phyloP scores from a whole-genome alignment of 352 stramenopile genomes.

The Globisporangium radiosum region DNA sequence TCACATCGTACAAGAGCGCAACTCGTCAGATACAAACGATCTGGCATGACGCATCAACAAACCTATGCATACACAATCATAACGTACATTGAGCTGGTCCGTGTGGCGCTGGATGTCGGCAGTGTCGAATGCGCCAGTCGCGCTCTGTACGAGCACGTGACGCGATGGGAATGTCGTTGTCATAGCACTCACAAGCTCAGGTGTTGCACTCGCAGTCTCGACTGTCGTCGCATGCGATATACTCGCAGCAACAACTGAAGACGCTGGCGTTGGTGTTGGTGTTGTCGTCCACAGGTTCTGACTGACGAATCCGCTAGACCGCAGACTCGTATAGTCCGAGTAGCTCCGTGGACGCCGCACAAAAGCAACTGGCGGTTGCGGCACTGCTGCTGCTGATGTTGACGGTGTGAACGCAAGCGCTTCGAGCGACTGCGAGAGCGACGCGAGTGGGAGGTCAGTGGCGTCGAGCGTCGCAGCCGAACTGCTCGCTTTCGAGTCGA shows the following conservation, averaged over 20 bases:
- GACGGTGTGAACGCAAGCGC: conserved; percentile 30
- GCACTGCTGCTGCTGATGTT: background rate
- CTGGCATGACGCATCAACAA: background rate
- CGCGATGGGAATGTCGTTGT: conserved; percentile 52
- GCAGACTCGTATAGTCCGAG: conserved; percentile 57
- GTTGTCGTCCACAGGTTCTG: conserved; percentile 1
- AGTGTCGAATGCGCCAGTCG: conserved; percentile 22
- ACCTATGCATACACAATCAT: background rate
- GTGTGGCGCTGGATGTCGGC: conserved; percentile 35
- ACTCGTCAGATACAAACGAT: background rate
- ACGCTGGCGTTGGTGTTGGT: conserved; percentile 1
- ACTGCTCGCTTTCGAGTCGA: conserved; percentile 22
- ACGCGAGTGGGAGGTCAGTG: conserved; percentile 27
- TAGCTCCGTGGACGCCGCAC: conserved; percentile 42
- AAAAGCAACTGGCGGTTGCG: conserved; percentile 4
- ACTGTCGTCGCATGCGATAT: background rate
- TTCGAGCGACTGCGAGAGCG: conserved; percentile 37
- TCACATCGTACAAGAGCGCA: background rate
- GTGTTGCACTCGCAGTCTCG: background rate
- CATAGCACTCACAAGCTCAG: conserved; percentile 50
- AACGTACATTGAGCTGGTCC: conserved; percentile 50
- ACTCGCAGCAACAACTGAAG: background rate
- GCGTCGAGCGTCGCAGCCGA: conserved; percentile 8
- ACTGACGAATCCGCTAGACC: conserved; percentile 1
- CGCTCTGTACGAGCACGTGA: conserved; percentile 58